phyloP scores from a whole-genome alignment of 805 yeast species.

The Wickerhamomyces silvicola region DNA sequence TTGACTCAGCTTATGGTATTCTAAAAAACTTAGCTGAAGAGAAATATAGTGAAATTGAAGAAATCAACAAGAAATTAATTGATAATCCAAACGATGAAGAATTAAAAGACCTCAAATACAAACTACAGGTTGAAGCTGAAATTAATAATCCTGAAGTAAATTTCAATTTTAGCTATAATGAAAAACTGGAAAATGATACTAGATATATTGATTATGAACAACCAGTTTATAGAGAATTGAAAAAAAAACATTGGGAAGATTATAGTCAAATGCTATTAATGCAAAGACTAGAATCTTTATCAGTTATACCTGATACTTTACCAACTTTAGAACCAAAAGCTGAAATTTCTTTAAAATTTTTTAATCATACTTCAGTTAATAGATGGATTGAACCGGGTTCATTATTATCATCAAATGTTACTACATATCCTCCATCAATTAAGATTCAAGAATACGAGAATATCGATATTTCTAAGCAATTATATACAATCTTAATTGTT shows the following conservation, averaged over 20 bases:
- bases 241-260: constrained; percentile 65
- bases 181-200: constrained; percentile 31
- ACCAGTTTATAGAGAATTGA: constrained; percentile 74
- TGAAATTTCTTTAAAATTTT: constrained; percentile 69
- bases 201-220: constrained; percentile 54
- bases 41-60: constrained; percentile 33
- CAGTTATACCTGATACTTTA: constrained; percentile 88
- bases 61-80: constrained; percentile 25
- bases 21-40: constrained; percentile 45
- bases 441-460: constrained; percentile 66
- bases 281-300: constrained; percentile 86
- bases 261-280: constrained; percentile 70
- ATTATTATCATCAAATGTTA: constrained; percentile 64
- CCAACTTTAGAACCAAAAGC: constrained; percentile 82
- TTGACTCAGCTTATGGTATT: constrained; percentile 58
- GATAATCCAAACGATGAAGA: constrained; percentile 14
- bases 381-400: constrained; percentile 79
- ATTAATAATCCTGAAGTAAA: constrained; percentile 77
- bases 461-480: constrained; percentile 33
- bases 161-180: constrained; percentile 49
- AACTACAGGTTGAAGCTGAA: constrained; percentile 56
- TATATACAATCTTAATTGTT: constrained; percentile 74
- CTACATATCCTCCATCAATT: constrained; percentile 70
- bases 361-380: constrained; percentile 56
- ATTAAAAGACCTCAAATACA: constrained; percentile 17